Evolutionary conservation across 768 basidiomycete genomes (phyloP).

Genomic region (Naematelia aurantialba): DNA sequence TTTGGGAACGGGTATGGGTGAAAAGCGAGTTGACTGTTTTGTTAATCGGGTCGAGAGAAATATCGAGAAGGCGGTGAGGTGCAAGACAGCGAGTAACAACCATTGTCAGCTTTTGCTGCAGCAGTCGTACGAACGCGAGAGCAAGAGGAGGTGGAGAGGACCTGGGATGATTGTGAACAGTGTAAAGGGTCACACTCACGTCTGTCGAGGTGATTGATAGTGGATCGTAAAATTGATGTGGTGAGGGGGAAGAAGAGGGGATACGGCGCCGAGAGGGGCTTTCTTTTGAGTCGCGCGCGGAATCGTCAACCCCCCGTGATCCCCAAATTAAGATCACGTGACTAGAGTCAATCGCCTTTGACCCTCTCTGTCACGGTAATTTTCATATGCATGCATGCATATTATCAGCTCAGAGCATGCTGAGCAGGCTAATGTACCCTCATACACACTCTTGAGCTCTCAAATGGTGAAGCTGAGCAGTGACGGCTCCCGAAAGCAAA

Average conservation of each 20-base stretch:
- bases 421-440: conserved; percentile 2
- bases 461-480: background rate
- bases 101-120: background rate
- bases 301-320: background rate
- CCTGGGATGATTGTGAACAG: background rate
- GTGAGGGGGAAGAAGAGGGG: conserved; percentile 20
- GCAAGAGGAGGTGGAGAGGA: background rate
- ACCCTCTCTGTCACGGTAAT: background rate
- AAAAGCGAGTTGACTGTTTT: conserved; percentile 18
- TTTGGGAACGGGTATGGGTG: conserved; percentile 16
- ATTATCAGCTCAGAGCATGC: background rate
- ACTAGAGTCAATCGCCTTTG: conserved; percentile 1
- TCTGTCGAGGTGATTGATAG: conserved; percentile 2
- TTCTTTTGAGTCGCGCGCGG: background rate
- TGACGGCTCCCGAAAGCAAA: background rate
- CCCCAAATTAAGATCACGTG: background rate
- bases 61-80: conserved; percentile 5
- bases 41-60: conserved; percentile 4
- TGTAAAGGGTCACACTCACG: conserved; percentile 6
- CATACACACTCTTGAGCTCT: background rate
- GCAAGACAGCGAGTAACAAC: background rate
- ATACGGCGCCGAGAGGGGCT: conserved; percentile 15
- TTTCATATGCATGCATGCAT: conserved; percentile 4
- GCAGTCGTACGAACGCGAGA: background rate
- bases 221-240: conserved; percentile 8